Evolutionary conservation across 2,329 filamentous ascomycete genomes (phyloP).

Genomic region (Scedosporium minutisporum): DNA sequence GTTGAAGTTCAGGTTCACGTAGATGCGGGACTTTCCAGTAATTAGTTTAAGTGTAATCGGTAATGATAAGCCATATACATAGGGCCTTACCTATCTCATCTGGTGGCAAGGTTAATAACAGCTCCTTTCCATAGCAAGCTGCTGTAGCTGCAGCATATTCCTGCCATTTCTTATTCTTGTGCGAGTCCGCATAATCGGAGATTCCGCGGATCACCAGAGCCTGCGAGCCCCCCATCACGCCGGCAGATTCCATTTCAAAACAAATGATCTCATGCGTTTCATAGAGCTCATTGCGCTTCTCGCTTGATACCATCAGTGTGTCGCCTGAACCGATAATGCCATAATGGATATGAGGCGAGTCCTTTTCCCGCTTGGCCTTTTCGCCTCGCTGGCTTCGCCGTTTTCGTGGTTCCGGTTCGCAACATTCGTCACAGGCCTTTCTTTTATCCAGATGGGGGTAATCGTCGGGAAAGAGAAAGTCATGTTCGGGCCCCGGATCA

Average conservation of each 20-base stretch:
- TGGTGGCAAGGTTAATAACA: background rate
- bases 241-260: constrained; percentile 16
- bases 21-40: background rate
- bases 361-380: background rate
- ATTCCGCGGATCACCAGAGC: constrained; percentile 18
- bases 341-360: background rate
- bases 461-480: background rate
- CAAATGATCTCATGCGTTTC: constrained; percentile 6
- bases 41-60: background rate
- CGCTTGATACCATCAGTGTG: too few species aligned
- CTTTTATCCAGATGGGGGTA: background rate
- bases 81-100: background rate
- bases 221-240: constrained; percentile 13
- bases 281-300: background rate
- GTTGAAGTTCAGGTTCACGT: background rate
- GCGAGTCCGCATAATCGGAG: constrained; percentile 19
- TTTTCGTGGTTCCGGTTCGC: background rate
- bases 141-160: constrained; percentile 13
- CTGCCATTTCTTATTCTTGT: constrained; percentile 16
- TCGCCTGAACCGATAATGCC: too few species aligned
- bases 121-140: constrained; percentile 11
- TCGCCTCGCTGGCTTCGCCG: background rate
- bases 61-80: constrained; percentile 7
- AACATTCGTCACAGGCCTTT: background rate
- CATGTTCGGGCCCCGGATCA: background rate